Evolutionary conservation across 2,329 filamentous ascomycete species (phyloP).

Genomic region (Colletotrichum sp.): DNA sequence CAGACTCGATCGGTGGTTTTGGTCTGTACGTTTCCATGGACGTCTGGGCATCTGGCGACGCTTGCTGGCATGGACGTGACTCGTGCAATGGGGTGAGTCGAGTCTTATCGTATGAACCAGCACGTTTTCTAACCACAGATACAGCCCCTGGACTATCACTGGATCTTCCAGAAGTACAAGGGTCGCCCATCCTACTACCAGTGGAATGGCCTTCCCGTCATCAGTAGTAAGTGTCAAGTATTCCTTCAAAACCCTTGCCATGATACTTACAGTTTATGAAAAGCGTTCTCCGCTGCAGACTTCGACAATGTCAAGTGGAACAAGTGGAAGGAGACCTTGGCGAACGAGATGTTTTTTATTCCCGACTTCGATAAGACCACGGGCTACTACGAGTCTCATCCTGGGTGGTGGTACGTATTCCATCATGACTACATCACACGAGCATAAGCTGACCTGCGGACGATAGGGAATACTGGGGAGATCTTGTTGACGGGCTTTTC

Average conservation of each 20-base stretch:
- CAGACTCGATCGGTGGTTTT: neutral
- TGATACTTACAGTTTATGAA: neutral
- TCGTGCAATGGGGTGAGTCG: neutral
- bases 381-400: neutral
- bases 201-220: neutral
- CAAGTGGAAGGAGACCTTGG: neutral
- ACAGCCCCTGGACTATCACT: neutral
- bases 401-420: neutral
- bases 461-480: neutral
- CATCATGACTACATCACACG: rapidly evolving
- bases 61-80: neutral
- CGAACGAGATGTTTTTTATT: neutral
- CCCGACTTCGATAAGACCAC: neutral
- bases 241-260: neutral
- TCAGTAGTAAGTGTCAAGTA: neutral
- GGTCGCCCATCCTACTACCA: neutral
- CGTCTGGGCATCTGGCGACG: neutral
- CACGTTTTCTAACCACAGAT: neutral
- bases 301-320: neutral
- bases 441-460: neutral
- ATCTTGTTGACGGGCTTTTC: neutral
- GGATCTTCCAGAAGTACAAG: neutral
- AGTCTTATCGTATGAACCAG: neutral
- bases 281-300: neutral
- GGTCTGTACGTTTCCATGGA: neutral